Evolutionary conservation across 352 stramenopile genomes (phyloP).

Genomic region (Globisporangium recalcitrans): DNA sequence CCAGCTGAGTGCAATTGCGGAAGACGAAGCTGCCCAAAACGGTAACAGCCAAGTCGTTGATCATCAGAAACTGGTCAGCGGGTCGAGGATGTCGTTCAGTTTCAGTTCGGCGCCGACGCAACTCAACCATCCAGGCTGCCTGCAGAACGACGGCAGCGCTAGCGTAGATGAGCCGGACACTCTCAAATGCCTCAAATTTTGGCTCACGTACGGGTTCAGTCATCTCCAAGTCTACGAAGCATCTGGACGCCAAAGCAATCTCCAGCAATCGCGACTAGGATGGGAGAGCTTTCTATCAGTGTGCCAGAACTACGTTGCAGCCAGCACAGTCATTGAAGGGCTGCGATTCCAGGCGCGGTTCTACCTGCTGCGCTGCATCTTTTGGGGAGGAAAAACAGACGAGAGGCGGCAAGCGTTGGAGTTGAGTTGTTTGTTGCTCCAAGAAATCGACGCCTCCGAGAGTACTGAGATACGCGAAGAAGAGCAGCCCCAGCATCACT

Average conservation of each 20-base stretch:
- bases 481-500: neutral
- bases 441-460: constrained; percentile 17
- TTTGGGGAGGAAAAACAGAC: constrained; percentile 24
- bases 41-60: neutral
- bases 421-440: neutral
- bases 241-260: constrained; percentile 34
- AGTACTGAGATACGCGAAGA: neutral
- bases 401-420: constrained; percentile 13
- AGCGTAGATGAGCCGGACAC: neutral
- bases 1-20: neutral
- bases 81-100: constrained; percentile 47
- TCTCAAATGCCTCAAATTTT: constrained; percentile 36
- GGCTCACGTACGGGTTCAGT: constrained; percentile 47
- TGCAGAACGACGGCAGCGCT: neutral
- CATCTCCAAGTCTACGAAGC: constrained; percentile 52
- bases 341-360: constrained; percentile 28
- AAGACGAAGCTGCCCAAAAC: neutral
- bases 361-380: constrained; percentile 35
- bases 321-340: constrained; percentile 13
- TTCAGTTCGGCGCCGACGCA: constrained; percentile 34
- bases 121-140: constrained; percentile 24
- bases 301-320: neutral
- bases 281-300: constrained; percentile 35
- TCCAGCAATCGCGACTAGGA: constrained; percentile 33
- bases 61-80: constrained; percentile 12